Evolutionary conservation across 2,329 filamentous ascomycete genomes (phyloP).

Genomic region (Teratosphaeria nubilosa): DNA sequence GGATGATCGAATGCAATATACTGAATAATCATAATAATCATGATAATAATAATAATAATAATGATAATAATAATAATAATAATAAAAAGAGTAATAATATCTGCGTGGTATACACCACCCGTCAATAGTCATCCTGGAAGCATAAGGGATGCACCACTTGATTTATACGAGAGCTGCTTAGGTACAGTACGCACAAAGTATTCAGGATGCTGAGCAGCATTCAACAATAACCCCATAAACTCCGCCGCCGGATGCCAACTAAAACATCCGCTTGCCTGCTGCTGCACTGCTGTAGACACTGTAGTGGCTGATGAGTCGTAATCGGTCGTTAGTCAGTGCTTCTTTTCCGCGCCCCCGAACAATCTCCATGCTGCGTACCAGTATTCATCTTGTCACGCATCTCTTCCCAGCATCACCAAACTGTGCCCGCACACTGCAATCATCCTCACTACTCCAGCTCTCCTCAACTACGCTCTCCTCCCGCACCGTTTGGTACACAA

Average conservation of each 20-base stretch:
- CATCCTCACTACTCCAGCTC: neutral
- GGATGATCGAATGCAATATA: too few species aligned
- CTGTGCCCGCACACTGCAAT: neutral
- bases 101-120: too few species aligned
- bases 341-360: neutral
- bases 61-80: too few species aligned
- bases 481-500: neutral
- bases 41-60: too few species aligned
- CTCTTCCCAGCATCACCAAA: neutral
- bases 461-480: neutral
- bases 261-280: neutral
- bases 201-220: neutral
- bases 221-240: neutral
- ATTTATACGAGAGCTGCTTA: neutral
- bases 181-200: neutral
- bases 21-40: too few species aligned
- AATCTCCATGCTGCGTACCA: neutral
- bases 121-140: too few species aligned
- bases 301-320: neutral
- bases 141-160: too few species aligned
- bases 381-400: neutral
- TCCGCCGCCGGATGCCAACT: neutral
- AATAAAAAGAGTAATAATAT: too few species aligned
- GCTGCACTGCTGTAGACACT: neutral
- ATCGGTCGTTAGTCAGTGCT: neutral